phyloP scores from a whole-genome alignment of 129 eudicot genomes.

The Centrapalus pauciflorus region DNA sequence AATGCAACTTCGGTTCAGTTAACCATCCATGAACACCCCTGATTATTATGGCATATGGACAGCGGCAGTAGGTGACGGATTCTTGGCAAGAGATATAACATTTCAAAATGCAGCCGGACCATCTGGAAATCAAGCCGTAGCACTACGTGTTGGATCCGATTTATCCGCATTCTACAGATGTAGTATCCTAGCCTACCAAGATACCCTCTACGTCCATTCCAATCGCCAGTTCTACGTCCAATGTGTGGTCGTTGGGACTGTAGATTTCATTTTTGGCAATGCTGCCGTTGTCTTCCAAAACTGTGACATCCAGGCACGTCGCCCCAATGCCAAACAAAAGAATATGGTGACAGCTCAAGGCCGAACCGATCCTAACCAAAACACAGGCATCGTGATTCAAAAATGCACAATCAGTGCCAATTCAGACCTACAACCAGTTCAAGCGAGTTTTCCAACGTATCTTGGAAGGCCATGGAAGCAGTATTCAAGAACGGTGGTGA shows the following conservation, averaged over 20 bases:
- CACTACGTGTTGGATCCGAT: constrained; percentile 79
- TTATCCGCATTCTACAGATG: constrained; percentile 74
- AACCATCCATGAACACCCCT: no score
- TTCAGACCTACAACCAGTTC: constrained; percentile 50
- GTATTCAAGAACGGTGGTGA: constrained; percentile 70
- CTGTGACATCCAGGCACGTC: constrained; percentile 82
- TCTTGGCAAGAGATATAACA: constrained; percentile 75
- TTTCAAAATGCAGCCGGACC: constrained; percentile 88
- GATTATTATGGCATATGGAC: constrained; percentile 12
- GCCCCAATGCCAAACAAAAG: constrained; percentile 50
- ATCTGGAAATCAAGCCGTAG: constrained; percentile 88
- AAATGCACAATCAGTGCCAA: constrained; percentile 63
- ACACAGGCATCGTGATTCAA: constrained; percentile 81
- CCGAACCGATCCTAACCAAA: constrained; percentile 78
- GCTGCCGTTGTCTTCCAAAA: constrained; percentile 69
- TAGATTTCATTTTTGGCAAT: constrained; percentile 86
- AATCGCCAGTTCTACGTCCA: constrained; percentile 71
- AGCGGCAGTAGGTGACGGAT: constrained; percentile 72
- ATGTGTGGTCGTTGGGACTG: constrained; percentile 59
- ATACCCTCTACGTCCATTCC: constrained; percentile 78
- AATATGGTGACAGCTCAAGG: constrained; percentile 94
- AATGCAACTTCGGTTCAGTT: no score
- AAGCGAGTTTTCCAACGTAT: constrained; percentile 47
- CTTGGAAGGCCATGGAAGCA: constrained; percentile 86
- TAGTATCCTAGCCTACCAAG: constrained; percentile 70